Evolutionary conservation across 2,329 filamentous ascomycete species (phyloP).

Genomic region (Colletotrichum chrysophilum): DNA sequence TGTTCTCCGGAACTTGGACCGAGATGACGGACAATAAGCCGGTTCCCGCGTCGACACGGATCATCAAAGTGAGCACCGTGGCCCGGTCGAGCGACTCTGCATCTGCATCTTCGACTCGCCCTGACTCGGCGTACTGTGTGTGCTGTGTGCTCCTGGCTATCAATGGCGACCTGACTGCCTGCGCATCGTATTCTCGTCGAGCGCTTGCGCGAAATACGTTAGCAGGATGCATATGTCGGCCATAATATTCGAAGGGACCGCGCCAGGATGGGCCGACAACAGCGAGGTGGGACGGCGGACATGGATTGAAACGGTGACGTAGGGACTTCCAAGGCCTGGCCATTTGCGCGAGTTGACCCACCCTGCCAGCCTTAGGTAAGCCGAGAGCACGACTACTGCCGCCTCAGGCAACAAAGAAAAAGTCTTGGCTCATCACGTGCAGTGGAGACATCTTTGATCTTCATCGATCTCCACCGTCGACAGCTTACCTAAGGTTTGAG

Average conservation of each 20-base stretch:
- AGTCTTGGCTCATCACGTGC: background rate
- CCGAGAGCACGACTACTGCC: rapidly evolving
- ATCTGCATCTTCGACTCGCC: background rate
- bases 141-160: background rate
- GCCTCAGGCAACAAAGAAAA: background rate
- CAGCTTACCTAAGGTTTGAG: background rate
- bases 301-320: conserved; percentile 12
- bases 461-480: background rate
- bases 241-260: background rate
- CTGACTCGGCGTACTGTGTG: background rate
- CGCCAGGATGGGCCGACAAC: conserved; percentile 4
- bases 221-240: background rate
- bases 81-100: background rate
- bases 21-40: background rate
- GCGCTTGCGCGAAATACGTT: background rate
- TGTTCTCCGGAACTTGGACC: background rate
- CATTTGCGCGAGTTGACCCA: background rate
- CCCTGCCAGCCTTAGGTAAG: background rate
- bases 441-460: background rate
- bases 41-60: background rate
- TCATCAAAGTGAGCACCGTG: background rate
- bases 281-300: background rate
- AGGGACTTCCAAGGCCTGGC: background rate
- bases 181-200: background rate
- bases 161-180: background rate